Evolutionary conservation across 768 basidiomycete species (phyloP).

Genomic region (Naganishia onofrii): DNA sequence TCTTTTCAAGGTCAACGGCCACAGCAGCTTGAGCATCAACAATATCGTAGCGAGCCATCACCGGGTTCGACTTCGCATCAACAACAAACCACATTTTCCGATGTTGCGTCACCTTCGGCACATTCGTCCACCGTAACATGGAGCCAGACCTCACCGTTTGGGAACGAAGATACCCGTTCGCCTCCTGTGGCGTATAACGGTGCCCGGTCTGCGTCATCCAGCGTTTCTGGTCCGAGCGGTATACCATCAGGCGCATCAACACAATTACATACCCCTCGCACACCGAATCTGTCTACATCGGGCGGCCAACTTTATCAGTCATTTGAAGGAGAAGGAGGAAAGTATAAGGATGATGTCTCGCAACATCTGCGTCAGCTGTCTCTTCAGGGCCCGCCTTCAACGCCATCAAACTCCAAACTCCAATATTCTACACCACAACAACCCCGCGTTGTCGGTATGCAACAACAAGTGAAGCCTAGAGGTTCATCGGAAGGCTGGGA

Average conservation of each 20-base stretch:
- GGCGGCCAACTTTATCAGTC: background rate
- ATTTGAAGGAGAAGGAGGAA: background rate
- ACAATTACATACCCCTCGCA: slow-evolving; percentile 7
- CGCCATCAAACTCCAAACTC: too few relatives aligned
- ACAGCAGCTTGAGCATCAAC: background rate
- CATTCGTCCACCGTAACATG: background rate
- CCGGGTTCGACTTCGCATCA: background rate
- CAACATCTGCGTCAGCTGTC: background rate
- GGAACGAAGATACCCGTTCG: background rate
- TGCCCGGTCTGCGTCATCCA: background rate
- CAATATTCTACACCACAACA: background rate
- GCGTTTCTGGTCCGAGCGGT: slow-evolving; percentile 2
- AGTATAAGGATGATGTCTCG: background rate
- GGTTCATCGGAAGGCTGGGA: slow-evolving; percentile 6
- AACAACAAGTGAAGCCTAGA: background rate
- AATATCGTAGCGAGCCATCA: background rate
- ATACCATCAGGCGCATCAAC: background rate
- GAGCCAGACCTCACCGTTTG: background rate
- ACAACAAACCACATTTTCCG: background rate
- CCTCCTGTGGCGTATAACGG: background rate
- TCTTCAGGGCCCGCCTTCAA: background rate
- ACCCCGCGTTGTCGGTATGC: background rate
- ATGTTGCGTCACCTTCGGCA: background rate
- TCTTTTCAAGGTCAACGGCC: background rate
- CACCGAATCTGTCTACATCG: background rate